Base-by-base conservation (phyloP, 371 early-diverging fungal species). In the Blakeslea trispora region DNA sequence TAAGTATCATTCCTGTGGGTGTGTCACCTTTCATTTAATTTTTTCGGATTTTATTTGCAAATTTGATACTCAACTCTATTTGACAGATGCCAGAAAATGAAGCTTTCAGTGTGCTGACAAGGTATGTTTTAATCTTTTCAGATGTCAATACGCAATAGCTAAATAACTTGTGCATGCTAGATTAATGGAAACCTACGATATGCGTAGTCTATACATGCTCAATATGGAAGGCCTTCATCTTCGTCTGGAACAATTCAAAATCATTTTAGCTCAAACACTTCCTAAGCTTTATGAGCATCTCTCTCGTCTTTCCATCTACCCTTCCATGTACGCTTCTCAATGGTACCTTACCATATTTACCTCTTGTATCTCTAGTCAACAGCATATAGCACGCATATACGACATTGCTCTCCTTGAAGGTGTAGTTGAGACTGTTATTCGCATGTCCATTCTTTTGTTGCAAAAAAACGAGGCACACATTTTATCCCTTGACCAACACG, bases 331-430 rank as follows among this genome's bases (percentile, higher is more conserved):
- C 58, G 95, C 89, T 7, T 79, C 89, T 11, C 88, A 88, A 59
- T 93, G 96, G 97, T 95, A 93, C 77, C 77, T 94, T 77, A 94
- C 97, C 1, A 62, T 95, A 41, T 96, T 96, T 69, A 88, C 95
- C 1, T 83, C 89, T 1, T 90, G 92, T 63, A 94, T 51, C 17
- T 44, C 56, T 19, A 21, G 94, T 9, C 75, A 91, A 18, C 77
- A 91, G 17, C 68, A 91, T 46, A 91, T 91, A 6, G 74, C 91
- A 63, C 87, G 96, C 1, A 82, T 97, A 53, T 90, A 90, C 50
- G 98, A 98, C 72, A 76, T 94, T 21, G 77, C 92, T n/a, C 86
- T 95, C 61, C 87, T 91, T 21, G 91, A 93, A 68, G 94, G 96
- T 40, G 81, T 87, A 5, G 74, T 85, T 14, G 86, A 85, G 61